Evolutionary conservation across 108 stramenopile genomes (phyloP).

Genomic region (Pseudonitzschia delicatissima): DNA sequence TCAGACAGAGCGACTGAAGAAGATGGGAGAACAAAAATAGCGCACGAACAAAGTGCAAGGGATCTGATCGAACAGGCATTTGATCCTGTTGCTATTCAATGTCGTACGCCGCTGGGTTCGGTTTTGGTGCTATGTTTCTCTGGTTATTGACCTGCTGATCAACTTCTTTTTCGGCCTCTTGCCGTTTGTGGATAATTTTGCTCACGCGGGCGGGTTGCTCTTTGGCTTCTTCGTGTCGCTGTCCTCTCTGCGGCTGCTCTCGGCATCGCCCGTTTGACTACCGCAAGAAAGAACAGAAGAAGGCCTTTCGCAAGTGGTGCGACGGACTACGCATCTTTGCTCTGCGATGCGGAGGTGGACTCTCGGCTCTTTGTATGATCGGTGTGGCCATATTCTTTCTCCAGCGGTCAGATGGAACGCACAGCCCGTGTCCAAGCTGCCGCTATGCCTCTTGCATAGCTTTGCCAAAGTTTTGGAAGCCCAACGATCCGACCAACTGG

Average conservation of each 20-base stretch:
- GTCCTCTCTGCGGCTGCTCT: conserved; percentile 57
- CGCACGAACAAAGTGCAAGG: background rate
- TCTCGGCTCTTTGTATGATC: conserved; percentile 51
- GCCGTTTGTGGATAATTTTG: conserved; percentile 85
- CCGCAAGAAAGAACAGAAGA: conserved; percentile 13
- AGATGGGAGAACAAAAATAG: background rate
- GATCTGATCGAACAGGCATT: too few relatives aligned
- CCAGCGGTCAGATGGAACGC: conserved; percentile 48
- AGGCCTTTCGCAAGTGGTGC: conserved; percentile 9
- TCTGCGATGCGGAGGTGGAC: conserved; percentile 50
- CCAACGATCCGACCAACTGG: conserved; percentile 54
- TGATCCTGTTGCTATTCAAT: background rate
- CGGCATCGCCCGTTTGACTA: conserved; percentile 61
- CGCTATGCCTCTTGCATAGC: conserved; percentile 70
- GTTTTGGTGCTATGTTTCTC: conserved; percentile 40
- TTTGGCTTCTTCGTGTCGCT: conserved; percentile 76
- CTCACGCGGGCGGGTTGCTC: conserved; percentile 68
- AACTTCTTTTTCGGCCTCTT: conserved; percentile 73
- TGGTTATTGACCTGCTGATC: conserved; percentile 66
- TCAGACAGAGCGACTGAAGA: too few relatives aligned
- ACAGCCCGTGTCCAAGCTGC: conserved; percentile 58
- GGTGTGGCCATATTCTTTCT: conserved; percentile 49
- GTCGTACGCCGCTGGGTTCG: background rate
- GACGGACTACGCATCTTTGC: conserved; percentile 31
- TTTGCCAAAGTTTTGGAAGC: conserved; percentile 59